phyloP scores from a whole-genome alignment of 768 basidiomycete species.

The Tricholoma hemisulphureum region DNA sequence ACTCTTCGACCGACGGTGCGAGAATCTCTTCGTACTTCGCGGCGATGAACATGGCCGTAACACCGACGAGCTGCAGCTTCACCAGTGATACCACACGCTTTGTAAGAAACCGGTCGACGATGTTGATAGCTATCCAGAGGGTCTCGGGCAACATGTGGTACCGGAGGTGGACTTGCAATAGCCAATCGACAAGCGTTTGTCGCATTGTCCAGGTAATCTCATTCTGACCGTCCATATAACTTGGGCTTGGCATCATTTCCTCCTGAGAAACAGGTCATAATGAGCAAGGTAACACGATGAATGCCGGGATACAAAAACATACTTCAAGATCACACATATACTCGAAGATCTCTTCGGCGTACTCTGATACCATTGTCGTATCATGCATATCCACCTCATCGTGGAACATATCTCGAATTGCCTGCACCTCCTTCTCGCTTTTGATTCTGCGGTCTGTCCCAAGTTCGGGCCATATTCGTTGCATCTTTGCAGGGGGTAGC shows the following conservation, averaged over 20 bases:
- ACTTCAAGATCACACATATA: conserved; percentile 97
- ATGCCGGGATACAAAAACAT: conserved; percentile 19
- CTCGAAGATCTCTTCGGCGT: conserved; percentile 95
- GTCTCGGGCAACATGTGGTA: conserved; percentile 99
- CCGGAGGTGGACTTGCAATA: conserved; percentile 93
- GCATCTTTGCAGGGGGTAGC: conserved; percentile 35
- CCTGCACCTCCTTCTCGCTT: conserved; percentile 62
- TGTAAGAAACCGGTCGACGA: conserved; percentile 90
- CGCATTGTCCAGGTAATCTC: conserved; percentile 96
- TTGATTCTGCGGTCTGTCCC: conserved; percentile 57
- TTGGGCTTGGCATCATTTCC: conserved; percentile 83
- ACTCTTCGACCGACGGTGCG: conserved; percentile 96
- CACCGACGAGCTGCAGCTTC: conserved; percentile 94
- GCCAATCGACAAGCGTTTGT: conserved; percentile 96
- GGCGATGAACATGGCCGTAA: conserved; percentile 98
- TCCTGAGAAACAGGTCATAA: conserved; percentile 47
- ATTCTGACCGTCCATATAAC: conserved; percentile 91
- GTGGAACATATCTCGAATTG: conserved; percentile 64
- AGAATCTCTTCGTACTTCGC: conserved; percentile 99
- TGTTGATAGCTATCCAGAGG: conserved; percentile 98
- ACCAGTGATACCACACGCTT: conserved; percentile 83
- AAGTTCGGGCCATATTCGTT: conserved; percentile 73
- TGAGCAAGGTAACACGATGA: conserved; percentile 15
- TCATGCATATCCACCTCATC: conserved; percentile 76
- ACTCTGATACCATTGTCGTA: conserved; percentile 97